Evolutionary conservation across 345 rosid species (phyloP), one percentile per base, ranked within the genome.

Genomic region (Ailanthus altissimus): DNA sequence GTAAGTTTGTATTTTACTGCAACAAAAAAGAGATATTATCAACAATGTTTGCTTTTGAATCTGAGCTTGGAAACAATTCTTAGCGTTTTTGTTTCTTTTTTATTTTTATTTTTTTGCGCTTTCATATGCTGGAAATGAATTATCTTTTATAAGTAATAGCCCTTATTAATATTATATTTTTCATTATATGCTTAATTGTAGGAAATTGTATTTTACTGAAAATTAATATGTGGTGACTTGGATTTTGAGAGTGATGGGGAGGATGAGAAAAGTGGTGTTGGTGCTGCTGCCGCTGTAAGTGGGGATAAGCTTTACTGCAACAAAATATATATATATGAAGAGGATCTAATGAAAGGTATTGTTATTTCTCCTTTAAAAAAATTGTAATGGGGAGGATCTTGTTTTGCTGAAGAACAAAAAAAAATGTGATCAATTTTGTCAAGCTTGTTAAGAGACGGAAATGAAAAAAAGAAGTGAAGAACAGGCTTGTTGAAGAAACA

Each of bases 211-310:
- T 28, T 32, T 51, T 32, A 7, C 51, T 70, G 74, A 13, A 32
- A 20, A 15, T 38, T 0, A 16, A 51, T 23, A 5, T 58, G 38
- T 70, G 38, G 18, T 58, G 88, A 79, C 66, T 42, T 81, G 80
- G 88, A 81, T 78, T 81, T 62, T 62, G 87, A 81, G 79, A 83
- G 88, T 70, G 88, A 88, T 69, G 78, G 86, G 87, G 83, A 77
- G 76, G 78, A 78, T 32, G 79, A 57, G 50, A 64, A 25, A 20
- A 38, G 38, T 11, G 65, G 26, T 32, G 38, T 32, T 32, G 38
- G 38, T 32, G 38, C 3, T 32, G 38, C 38, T 32, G 38, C n/a
- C n/a, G n/a, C 38, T 32, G 3, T 32, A 32, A 32, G 3, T 32
- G 38, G 3, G 28, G 73, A 58, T 59, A 51, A 25, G 70, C 67